Evolutionary conservation across 2,329 filamentous ascomycete species (phyloP).

Genomic region (Ceratocystis cacaofunesta): DNA sequence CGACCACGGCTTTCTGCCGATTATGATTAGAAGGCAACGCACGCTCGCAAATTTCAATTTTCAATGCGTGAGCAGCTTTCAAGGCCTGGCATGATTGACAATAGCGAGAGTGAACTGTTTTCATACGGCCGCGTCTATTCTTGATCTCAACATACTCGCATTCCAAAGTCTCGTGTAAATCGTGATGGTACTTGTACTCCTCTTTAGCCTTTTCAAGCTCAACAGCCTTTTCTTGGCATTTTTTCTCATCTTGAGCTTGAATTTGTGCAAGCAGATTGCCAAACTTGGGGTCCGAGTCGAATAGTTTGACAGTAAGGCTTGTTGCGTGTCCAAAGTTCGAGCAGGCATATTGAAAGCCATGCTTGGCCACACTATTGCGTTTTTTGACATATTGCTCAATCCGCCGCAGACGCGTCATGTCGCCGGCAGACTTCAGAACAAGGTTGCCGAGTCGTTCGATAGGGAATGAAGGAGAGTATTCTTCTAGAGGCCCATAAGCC

Average conservation of each 20-base stretch:
- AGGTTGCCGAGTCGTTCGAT: conserved; percentile 29
- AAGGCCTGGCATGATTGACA: neutral
- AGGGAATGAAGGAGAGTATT: conserved; percentile 35
- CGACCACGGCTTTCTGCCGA: conserved; percentile 32
- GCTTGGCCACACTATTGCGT: neutral
- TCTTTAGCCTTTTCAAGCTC: neutral
- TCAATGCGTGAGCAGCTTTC: conserved; percentile 25
- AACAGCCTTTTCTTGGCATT: neutral
- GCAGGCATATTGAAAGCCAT: neutral
- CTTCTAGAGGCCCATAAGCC: conserved; percentile 27
- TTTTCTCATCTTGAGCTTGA: neutral
- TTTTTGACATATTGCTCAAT: conserved; percentile 32
- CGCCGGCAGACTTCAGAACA: conserved; percentile 28
- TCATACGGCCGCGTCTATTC: fast-evolving
- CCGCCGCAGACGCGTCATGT: conserved; percentile 31
- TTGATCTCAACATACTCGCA: neutral
- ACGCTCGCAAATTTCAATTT: conserved; percentile 40
- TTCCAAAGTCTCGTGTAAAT: neutral
- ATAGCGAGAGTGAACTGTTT: neutral
- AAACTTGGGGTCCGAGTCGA: neutral
- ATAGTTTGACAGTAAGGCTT: neutral
- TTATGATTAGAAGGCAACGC: conserved; percentile 29
- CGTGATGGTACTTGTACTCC: neutral
- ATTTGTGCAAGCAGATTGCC: neutral
- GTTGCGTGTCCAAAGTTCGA: neutral